Percentiles rank a stretch among this genome's conserved stretches.
Conservation (phyloP, 2,329 filamentous ascomycete species). For the Rutstroemia sydowiana region DNA sequence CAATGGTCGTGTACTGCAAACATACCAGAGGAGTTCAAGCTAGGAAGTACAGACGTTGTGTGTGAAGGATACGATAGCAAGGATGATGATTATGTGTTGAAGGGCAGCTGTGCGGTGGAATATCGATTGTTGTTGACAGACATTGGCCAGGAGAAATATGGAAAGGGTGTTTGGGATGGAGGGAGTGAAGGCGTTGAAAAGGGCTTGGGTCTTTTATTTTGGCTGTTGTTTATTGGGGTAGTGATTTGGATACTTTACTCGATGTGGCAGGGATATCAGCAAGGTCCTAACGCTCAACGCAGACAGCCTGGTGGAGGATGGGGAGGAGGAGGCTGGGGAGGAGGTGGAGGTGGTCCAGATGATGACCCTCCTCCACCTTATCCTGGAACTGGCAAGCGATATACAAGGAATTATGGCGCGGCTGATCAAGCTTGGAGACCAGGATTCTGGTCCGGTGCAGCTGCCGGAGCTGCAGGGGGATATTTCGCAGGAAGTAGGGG, state of each 20-base stretch:
- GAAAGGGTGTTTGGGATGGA: conserved; percentile 14
- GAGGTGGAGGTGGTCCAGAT: conserved; percentile 25
- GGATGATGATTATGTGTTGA: conserved; percentile 80
- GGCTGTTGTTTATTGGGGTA: conserved; percentile 52
- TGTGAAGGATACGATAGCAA: conserved; percentile 79
- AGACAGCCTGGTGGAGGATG: conserved; percentile 32
- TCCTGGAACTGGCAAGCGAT: conserved; percentile 18
- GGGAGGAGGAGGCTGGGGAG: conserved; percentile 36
- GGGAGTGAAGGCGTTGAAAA: conserved; percentile 4
- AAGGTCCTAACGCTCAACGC: conserved; percentile 27
- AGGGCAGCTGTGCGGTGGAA: conserved; percentile 87
- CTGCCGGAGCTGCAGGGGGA: conserved; percentile 60
- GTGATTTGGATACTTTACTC: conserved; percentile 55
- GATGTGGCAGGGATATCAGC: conserved; percentile 33
- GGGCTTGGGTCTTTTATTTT: conserved; percentile 43
- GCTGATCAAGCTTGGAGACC: conserved; percentile 53
- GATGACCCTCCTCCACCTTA: conserved; percentile 29
- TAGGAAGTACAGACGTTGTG: conserved; percentile 81
- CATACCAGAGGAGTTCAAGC: conserved; percentile 54
- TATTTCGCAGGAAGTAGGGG: conserved; percentile 64
- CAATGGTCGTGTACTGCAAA: conserved; percentile 79
- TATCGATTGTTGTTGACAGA: conserved; percentile 76
- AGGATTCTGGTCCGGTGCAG: conserved; percentile 66
- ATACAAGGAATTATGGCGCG: conserved; percentile 18
- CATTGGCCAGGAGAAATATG: conserved; percentile 65